Conservation (phyloP, 2,329 filamentous ascomycete genomes). For the Sporothrix euskadiensis region DNA sequence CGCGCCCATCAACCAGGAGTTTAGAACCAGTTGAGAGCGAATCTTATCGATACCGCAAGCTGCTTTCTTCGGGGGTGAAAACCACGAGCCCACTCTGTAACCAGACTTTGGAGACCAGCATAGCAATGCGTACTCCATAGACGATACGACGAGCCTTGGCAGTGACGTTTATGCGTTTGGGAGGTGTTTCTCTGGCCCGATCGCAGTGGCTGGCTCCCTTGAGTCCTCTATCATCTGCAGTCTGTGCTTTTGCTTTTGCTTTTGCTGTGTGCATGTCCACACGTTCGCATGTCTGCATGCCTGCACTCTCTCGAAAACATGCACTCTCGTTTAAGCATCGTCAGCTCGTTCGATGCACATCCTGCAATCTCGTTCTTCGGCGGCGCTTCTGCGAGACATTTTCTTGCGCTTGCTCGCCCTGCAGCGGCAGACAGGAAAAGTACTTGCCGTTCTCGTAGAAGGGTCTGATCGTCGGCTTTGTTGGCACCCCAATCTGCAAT, state of each 20-base stretch:
- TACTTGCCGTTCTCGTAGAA: neutral
- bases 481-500: neutral
- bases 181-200: constrained; percentile 7
- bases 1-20: constrained; percentile 6
- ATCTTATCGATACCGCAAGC: neutral
- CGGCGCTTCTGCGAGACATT: constrained; percentile 13
- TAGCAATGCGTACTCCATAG: neutral
- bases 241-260: neutral
- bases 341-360: neutral
- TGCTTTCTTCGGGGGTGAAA: no score
- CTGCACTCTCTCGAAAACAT: neutral
- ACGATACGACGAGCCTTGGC: neutral
- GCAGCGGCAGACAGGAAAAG: neutral
- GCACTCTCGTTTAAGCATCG: neutral
- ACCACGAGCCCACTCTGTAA: neutral
- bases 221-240: neutral
- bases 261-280: neutral
- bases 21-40: no score
- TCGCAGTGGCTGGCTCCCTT: neutral
- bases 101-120: constrained; percentile 1
- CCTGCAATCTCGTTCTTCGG: constrained; percentile 15
- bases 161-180: constrained; percentile 18
- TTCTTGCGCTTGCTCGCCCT: neutral
- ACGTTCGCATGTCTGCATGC: neutral
- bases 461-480: constrained; percentile 5